A percentile compares a stretch with the other conserved stretches of the same genome.
These are phyloP conservation scores for Pythium chondricola DNA, from an alignment of 352 stramenopile species.

Conservation along the genomic window DNA sequence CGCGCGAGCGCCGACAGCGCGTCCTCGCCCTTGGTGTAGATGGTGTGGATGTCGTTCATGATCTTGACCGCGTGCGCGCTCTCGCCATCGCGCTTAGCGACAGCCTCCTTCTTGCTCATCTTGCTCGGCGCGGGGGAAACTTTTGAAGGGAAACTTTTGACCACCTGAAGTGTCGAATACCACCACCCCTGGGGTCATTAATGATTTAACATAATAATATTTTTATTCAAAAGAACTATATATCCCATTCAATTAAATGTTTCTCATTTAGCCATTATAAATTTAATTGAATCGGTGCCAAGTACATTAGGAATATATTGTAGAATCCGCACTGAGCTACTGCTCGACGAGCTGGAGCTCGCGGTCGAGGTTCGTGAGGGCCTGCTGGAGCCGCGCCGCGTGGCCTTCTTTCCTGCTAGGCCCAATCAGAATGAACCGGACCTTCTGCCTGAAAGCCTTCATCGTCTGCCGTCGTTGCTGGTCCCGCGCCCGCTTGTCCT, in stretches of 20 bases:
- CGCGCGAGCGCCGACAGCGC: slow-evolving; percentile 24
- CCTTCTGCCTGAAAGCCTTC: slow-evolving; percentile 6
- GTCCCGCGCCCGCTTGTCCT: slow-evolving; percentile 4
- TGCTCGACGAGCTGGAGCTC: slow-evolving; percentile 27
- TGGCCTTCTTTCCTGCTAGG: slow-evolving; percentile 25
- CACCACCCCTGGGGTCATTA: no score
- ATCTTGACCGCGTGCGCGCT: slow-evolving; percentile 25
- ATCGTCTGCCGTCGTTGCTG: slow-evolving; percentile 23
- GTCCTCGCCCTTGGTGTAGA: slow-evolving; percentile 24
- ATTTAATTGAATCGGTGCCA: not conserved
- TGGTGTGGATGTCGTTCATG: slow-evolving; percentile 31
- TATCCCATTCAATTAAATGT: not conserved
- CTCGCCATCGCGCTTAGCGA: not conserved
- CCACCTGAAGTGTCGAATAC: no score
- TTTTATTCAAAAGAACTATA: no score
- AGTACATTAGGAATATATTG: slow-evolving; percentile 2
- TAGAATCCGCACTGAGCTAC: not conserved
- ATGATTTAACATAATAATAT: no score
- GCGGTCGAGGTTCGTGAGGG: slow-evolving; percentile 31
- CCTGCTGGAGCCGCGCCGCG: slow-evolving; percentile 20
- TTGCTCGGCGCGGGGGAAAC: no score
- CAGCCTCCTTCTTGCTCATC: slow-evolving; percentile 2
- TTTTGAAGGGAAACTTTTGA: no score
- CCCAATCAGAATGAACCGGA: slow-evolving; percentile 22
- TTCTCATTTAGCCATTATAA: not conserved